These are phyloP conservation scores for Musa schizocarpa DNA, from an alignment of 176 grass and related monocot species.

Conservation along the genomic window DNA sequence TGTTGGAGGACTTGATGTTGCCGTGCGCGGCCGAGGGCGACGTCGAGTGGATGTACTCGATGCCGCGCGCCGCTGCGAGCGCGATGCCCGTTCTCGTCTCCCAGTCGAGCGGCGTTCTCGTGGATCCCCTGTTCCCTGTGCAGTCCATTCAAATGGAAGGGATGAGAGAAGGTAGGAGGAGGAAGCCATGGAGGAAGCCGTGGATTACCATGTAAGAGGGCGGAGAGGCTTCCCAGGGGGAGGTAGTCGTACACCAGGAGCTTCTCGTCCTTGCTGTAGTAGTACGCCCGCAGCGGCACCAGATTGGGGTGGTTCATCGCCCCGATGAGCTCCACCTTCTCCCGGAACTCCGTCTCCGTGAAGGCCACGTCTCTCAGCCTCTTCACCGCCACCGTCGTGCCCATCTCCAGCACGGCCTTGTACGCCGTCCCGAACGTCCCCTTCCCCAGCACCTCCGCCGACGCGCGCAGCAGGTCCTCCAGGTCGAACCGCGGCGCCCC, in stretches of 20 bases:
- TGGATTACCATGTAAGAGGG: slow-evolving; percentile 52
- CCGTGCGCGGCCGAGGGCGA: slow-evolving; percentile 49
- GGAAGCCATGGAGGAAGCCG: background rate
- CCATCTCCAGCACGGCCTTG: slow-evolving; percentile 58
- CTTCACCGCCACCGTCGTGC: slow-evolving; percentile 60
- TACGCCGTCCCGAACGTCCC: slow-evolving; percentile 68
- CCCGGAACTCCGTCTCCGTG: slow-evolving; percentile 51
- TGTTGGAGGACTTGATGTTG: slow-evolving; percentile 85
- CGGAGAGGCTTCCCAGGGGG: slow-evolving; percentile 63
- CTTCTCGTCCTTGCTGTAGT: slow-evolving; percentile 90
- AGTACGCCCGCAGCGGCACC: slow-evolving; percentile 63
- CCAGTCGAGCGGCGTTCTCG: slow-evolving; percentile 41
- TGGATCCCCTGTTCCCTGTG: slow-evolving; percentile 44
- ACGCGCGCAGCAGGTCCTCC: slow-evolving; percentile 54
- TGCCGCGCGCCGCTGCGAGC: slow-evolving; percentile 42
- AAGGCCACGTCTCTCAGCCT: slow-evolving; percentile 55
- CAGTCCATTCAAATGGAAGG: slow-evolving; percentile 7
- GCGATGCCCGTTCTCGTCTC: slow-evolving; percentile 44
- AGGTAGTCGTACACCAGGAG: slow-evolving; percentile 78
- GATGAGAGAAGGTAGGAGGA: slow-evolving; percentile 9
- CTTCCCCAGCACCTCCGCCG: slow-evolving; percentile 71
- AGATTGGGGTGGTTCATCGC: slow-evolving; percentile 55
- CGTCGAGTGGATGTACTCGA: slow-evolving; percentile 68
- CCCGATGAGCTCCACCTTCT: slow-evolving; percentile 36
- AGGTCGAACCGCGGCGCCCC: slow-evolving; percentile 41